Evolutionary conservation across 306 rosid species (phyloP), one percentile per base, ranked within the genome.

Genomic region (Quercus mongolica): DNA sequence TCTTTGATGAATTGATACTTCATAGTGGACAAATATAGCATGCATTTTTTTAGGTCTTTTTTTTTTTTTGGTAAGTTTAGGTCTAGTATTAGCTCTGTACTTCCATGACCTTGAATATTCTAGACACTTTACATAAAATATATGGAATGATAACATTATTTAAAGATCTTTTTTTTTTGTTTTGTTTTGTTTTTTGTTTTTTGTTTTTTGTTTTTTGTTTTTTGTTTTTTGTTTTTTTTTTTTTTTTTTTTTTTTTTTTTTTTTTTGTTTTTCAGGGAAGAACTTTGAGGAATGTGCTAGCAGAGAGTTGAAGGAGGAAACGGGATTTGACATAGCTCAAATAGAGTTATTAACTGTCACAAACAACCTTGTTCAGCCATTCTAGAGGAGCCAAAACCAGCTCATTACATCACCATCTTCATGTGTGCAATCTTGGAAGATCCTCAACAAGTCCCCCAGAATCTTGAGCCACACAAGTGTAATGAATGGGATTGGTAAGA

Each of bases 401-500:
- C 80, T 2, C 98, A 94, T 70, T 92, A 85, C 15, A 92, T 92
- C 0, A 83, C 86, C 2, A 72, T 94, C 69, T 90, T 76, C 81
- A 49, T 89, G 91, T 77, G 94, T 12, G 91, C 86, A 5, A 19
- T 76, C 15, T 75, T 71, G 58, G 82, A 15, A 14, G 84, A 83
- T 71, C 74, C 81, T 17, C 26, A 86, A 1, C 86, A 88, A 51
- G 72, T 23, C 23, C 89, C 91, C 0, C 79, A 78, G 74, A 94
- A 89, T 77, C 30, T 86, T 2, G 98, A 94, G 88, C 96, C 96
- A 11, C 12, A 57, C 15, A 86, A 89, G 79, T 94, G 97, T 71
- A 88, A 86, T 56, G 98, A 94, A 6, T 92, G 96, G 98, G 92
- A 78, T 18, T 94, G 97, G 96, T 89, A 85, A 56, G 90, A 84